Conservation (phyloP, 495 filamentous ascomycete species). For the Rhizodiscina lignyota region DNA sequence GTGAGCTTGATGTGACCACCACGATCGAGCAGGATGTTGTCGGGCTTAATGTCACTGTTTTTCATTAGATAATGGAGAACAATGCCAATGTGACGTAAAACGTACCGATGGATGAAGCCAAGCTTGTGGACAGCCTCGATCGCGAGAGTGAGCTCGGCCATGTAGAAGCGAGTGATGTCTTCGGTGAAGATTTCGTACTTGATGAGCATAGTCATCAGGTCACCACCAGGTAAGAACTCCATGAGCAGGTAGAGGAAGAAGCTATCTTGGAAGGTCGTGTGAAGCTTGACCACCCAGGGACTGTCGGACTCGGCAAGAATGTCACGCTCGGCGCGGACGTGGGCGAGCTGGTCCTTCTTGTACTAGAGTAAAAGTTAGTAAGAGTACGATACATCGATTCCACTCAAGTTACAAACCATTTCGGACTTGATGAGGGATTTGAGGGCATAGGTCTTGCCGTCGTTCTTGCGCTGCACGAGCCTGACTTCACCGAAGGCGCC, state of each 20-base stretch:
- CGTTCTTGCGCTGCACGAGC: conserved; percentile 87
- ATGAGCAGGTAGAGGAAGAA: conserved; percentile 97
- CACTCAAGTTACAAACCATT: conserved; percentile 37
- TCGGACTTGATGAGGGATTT: conserved; percentile 97
- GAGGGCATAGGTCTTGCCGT: conserved; percentile 93
- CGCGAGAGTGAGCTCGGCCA: conserved; percentile 92
- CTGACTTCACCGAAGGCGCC: conserved; percentile 97
- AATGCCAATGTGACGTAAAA: not conserved
- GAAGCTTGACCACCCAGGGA: conserved; percentile 96
- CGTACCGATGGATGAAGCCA: conserved; percentile 93
- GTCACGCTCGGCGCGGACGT: conserved; percentile 94
- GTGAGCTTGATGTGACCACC: conserved; percentile 96
- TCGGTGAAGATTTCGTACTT: conserved; percentile 99
- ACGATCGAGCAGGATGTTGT: conserved; percentile 92
- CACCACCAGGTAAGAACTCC: conserved; percentile 96
- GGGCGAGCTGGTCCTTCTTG: conserved; percentile 98
- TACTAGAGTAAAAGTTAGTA: conserved; percentile 29
- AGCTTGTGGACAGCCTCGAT: conserved; percentile 97
- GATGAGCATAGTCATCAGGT: conserved; percentile 99
- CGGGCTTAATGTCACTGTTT: conserved; percentile 89
- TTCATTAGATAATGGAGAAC: not conserved
- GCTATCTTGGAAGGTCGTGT: conserved; percentile 90
- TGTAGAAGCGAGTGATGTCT: conserved; percentile 97
- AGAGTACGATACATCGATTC: conserved; percentile 1
- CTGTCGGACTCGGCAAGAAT: conserved; percentile 96